A percentile compares a stretch with the other conserved stretches of the same genome.
Evolutionary conservation across 805 yeast species (phyloP).

Genomic region (Candida coquimbonensis): DNA sequence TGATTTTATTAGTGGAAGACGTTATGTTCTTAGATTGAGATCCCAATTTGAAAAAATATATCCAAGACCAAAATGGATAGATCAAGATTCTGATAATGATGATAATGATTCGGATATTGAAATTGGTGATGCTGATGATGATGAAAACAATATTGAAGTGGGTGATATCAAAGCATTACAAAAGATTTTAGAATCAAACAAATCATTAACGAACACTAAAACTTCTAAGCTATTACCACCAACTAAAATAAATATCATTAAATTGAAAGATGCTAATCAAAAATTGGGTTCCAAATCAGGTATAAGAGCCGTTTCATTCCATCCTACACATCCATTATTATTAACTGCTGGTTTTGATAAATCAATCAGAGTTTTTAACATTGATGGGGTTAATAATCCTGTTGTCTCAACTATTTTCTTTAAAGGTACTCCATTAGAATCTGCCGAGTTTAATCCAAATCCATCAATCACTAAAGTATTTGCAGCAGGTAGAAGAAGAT

Average conservation of each 20-base stretch:
- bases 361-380: conserved; percentile 77
- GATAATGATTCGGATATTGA: conserved; percentile 19
- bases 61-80: conserved; percentile 85
- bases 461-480: conserved; percentile 43
- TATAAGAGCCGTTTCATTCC: conserved; percentile 82
- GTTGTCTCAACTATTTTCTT: conserved; percentile 79
- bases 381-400: conserved; percentile 80
- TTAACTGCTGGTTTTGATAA: conserved; percentile 91
- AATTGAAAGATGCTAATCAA: conserved; percentile 82
- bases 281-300: conserved; percentile 66
- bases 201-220: conserved; percentile 30
- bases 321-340: conserved; percentile 73
- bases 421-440: conserved; percentile 71
- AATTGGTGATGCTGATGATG: conserved; percentile 25
- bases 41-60: conserved; percentile 66
- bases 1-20: conserved; percentile 44
- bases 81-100: conserved; percentile 17
- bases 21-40: conserved; percentile 58
- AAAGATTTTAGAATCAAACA: conserved; percentile 31
- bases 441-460: conserved; percentile 58
- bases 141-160: conserved; percentile 22
- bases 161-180: conserved; percentile 37
- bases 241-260: conserved; percentile 61
- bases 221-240: conserved; percentile 59
- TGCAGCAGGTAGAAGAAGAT: conserved; percentile 88